Base-by-base conservation (phyloP, 2,329 filamentous ascomycete genomes). In the Tolypocladium tundrense region DNA sequence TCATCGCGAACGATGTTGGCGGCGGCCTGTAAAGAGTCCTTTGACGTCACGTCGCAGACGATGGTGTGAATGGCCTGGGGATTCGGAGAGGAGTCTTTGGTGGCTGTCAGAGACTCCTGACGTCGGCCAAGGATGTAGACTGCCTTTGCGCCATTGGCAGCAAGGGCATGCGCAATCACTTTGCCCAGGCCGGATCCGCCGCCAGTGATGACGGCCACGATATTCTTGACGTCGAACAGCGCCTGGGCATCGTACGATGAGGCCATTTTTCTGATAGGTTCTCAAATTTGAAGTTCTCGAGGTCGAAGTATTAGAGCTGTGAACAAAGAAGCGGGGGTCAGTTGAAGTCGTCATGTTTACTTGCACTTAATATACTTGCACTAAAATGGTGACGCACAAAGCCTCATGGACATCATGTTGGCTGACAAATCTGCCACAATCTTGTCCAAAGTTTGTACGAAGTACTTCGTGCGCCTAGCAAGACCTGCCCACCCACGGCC, bases 131-230 rank as follows among this genome's bases (percentile, higher is more conserved):
- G 62, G 53, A 77, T 74, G 57, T 74, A 77, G n/a, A 77, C 72
- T n/a, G 65, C 60, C 41, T 60, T 66, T 40, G 66, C 65, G 13
- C 66, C 66, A 41, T 68, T 67, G 54, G 59, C 60, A 3, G 58
- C 63, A 11, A 68, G 60, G 31, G 79, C 79, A 58, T 75, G 73
- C 14, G 80, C 75, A 63, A 83, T 79, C 74, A 82, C 78, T 41
- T 79, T 69, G 21, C 80, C 81, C 60, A 84, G 79, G 2, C 80
- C 81, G 59, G 78, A 79, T 51, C 82, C 81, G 19, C 81, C 82
- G 4, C 82, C 81, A 0, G 82, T 85, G 54, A 85, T 73, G 54
- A 84, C 78, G 14, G 79, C 81, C 5, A 84, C 78, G 24, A 84
- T 68, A n/a, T 77, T 79, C 27, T 79, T 73, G 56, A 80, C 79